Base-by-base conservation (phyloP, 2,329 filamentous ascomycete species). In the Colletotrichum cuscutae region DNA sequence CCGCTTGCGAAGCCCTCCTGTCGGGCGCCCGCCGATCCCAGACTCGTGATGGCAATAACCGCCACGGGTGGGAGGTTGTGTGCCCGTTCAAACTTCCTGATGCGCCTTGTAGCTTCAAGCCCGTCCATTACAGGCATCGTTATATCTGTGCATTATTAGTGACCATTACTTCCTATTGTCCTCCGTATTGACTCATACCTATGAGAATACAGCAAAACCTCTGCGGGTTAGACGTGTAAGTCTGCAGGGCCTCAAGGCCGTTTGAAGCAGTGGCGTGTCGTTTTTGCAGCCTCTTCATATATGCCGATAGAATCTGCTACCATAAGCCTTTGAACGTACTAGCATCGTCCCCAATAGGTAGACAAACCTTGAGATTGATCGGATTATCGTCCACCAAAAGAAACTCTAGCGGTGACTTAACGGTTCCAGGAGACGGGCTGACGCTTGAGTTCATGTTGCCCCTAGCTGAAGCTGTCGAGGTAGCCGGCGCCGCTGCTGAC, bases 61-160 rank as follows among this genome's bases (percentile, higher is more conserved):
- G 81, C 82, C 0, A 82, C 83, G 3, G 83, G 82, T 4, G 79
- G 72, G 1, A 84, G 76, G 1, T 79, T 79, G 30, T 80, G 77
- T 0, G 84, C 80, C 11, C 81, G 79, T 75, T 87, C 86, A 46
- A 84, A 80, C 1, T 80, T 77, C 8, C 85, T 80, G 24, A 86
- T 86, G 64, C 79, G 79, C 13, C 80, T 77, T 12, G 84, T 86
- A 0, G 81, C 80, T 12, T 80, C 81, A 19, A 84, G 80, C 0
- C 83, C 83, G 71, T 87, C 82, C 30, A 87, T 81, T 13, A 86
- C 78, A 0, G 86, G 86, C 86, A 87, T 87, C 75, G 80, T 84
- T 11, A 86, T 82, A 72, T 87, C 86, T 73, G 32, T 1, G n/a
- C 1, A 1, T 3, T 15, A 52, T 73, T 12, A 73, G 53, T 22